phyloP scores from a whole-genome alignment of 768 basidiomycete genomes.

The Sarcomyxa edulis region DNA sequence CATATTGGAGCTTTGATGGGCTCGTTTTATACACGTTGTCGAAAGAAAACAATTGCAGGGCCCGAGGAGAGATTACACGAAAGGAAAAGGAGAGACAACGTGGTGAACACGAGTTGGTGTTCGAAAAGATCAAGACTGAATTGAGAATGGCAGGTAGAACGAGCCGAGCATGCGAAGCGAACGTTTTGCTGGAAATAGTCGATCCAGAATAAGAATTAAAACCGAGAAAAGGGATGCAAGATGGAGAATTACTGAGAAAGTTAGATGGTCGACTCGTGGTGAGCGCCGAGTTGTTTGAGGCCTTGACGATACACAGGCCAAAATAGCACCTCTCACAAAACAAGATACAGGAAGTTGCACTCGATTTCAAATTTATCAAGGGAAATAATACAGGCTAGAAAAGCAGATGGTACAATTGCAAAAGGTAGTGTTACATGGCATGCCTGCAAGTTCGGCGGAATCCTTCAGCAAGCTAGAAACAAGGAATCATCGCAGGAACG shows the following conservation, averaged over 20 bases:
- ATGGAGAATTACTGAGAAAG: no score
- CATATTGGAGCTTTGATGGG: conserved; percentile 42
- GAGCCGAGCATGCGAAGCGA: no score
- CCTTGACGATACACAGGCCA: no score
- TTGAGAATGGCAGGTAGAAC: conserved; percentile 10
- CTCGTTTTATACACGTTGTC: conserved; percentile 72
- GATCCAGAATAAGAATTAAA: no score
- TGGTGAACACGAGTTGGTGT: conserved; percentile 67
- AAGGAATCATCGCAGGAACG: background rate
- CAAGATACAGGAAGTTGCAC: conserved; percentile 1
- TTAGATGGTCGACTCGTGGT: no score
- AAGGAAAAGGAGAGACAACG: conserved; percentile 55
- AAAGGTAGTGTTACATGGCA: no score
- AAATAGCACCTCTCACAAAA: no score
- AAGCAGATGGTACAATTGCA: no score
- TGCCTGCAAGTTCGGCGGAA: conserved; percentile 11
- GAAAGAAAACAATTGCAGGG: conserved; percentile 23
- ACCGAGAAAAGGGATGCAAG: no score
- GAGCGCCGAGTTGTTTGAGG: no score
- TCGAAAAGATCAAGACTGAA: conserved; percentile 26
- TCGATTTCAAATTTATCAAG: background rate
- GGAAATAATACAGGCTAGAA: background rate
- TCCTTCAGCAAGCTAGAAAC: background rate
- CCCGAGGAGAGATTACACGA: no score
- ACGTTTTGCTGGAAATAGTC: no score